A percentile compares a stretch with the other conserved stretches of the same genome.
phyloP scores from a whole-genome alignment of 2,329 filamentous ascomycete species.

The Hortaea sp. region DNA sequence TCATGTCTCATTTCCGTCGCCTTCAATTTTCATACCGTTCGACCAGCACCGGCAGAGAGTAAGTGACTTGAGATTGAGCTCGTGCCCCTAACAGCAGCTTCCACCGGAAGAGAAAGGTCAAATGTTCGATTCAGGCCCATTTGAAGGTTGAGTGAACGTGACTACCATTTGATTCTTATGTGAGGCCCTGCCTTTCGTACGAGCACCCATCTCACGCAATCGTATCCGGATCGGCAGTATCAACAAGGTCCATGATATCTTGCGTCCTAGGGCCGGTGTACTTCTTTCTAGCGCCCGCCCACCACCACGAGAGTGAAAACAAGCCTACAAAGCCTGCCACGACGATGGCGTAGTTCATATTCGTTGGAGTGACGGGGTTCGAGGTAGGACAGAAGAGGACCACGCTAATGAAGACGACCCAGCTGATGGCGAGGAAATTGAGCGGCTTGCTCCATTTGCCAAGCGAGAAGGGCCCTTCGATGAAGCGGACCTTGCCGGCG shows the following conservation, averaged over 20 bases:
- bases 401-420: slow-evolving; percentile 53
- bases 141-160: too few relatives aligned
- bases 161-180: too few relatives aligned
- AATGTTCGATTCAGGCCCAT: too few relatives aligned
- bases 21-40: too few relatives aligned
- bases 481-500: slow-evolving; percentile 41
- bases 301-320: slow-evolving; percentile 38
- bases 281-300: slow-evolving; percentile 31
- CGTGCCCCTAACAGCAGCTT: too few relatives aligned
- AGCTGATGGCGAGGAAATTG: slow-evolving; percentile 47
- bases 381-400: slow-evolving; percentile 44
- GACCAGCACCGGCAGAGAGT: too few relatives aligned
- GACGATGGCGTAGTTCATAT: slow-evolving; percentile 41
- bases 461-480: slow-evolving; percentile 26
- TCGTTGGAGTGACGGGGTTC: slow-evolving; percentile 32
- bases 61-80: too few relatives aligned
- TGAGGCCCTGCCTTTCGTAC: too few relatives aligned
- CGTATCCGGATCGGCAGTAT: slow-evolving; percentile 1
- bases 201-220: slow-evolving; percentile 2
- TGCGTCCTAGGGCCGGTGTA: slow-evolving; percentile 51
- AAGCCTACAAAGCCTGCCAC: slow-evolving; percentile 40
- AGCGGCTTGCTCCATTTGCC: slow-evolving; percentile 49
- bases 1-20: too few relatives aligned
- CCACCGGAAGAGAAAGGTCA: too few relatives aligned
- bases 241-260: slow-evolving; percentile 33